These are phyloP conservation scores for Cadophora malorum DNA, from an alignment of 2,329 filamentous ascomycete genomes.

Conservation along the genomic window DNA sequence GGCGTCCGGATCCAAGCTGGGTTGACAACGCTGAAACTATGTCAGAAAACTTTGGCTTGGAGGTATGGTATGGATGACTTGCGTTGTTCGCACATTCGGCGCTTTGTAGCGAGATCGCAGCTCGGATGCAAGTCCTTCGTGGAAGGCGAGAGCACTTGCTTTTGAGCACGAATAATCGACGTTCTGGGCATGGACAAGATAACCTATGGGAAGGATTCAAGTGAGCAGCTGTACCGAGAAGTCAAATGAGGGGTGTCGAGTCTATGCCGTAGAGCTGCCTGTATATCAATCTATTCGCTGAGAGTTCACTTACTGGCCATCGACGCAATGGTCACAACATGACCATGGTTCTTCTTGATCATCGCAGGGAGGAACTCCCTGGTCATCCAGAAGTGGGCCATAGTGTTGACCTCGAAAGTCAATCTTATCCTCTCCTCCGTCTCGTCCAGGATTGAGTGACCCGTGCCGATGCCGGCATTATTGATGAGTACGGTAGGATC, in stretches of 20 bases:
- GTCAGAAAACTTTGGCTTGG: not conserved
- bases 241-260: too few species aligned
- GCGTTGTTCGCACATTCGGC: slow-evolving; percentile 58
- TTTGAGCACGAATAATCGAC: slow-evolving; percentile 75
- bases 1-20: slow-evolving; percentile 55
- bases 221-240: not conserved
- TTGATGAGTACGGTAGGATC: slow-evolving; percentile 74
- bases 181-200: slow-evolving; percentile 36
- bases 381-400: slow-evolving; percentile 69
- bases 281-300: not conserved
- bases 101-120: slow-evolving; percentile 66
- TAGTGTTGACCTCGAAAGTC: slow-evolving; percentile 73
- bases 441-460: slow-evolving; percentile 63
- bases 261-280: not conserved
- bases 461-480: slow-evolving; percentile 69
- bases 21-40: slow-evolving; percentile 24
- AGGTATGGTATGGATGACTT: slow-evolving; percentile 25
- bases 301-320: slow-evolving; percentile 22
- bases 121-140: slow-evolving; percentile 68
- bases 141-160: slow-evolving; percentile 68
- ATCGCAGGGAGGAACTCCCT: slow-evolving; percentile 73
- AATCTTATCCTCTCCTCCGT: slow-evolving; percentile 63
- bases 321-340: slow-evolving; percentile 57
- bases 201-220: slow-evolving; percentile 17
- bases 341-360: slow-evolving; percentile 69